These are phyloP conservation scores for Handroanthus guayacan DNA, from an alignment of 257 asterid species.

Conservation along the genomic window DNA sequence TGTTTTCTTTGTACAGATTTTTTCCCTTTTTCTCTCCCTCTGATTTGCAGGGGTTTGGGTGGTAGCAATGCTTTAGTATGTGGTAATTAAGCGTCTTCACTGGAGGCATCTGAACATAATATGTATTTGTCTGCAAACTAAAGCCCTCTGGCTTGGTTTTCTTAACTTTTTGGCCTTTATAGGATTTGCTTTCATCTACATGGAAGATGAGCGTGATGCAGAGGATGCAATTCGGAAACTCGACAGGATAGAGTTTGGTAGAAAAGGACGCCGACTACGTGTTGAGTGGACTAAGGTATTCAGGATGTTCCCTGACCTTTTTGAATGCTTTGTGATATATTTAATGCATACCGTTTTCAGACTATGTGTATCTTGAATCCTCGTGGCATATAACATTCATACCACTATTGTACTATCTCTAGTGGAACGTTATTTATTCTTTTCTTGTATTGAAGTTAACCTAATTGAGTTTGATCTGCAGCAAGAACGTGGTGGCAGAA, in stretches of 20 bases:
- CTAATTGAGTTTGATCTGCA: constrained; percentile 45
- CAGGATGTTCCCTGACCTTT: not conserved
- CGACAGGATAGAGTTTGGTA: constrained; percentile 88
- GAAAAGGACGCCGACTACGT: constrained; percentile 83
- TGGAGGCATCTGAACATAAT: constrained; percentile 46
- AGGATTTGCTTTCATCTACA: constrained; percentile 94
- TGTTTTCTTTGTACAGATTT: constrained; percentile 61
- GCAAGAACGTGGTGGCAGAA: constrained; percentile 91
- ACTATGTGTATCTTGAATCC: not conserved
- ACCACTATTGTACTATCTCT: not conserved
- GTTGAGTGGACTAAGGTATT: constrained; percentile 94
- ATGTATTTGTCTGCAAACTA: constrained; percentile 34
- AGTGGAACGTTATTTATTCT: constrained; percentile 18
- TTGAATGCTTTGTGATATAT: not conserved
- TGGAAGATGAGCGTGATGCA: constrained; percentile 98
- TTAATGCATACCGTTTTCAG: not conserved
- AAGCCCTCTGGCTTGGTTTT: constrained; percentile 37
- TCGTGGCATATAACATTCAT: not conserved
- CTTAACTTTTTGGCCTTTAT: constrained; percentile 42
- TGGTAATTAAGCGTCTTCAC: constrained; percentile 45
- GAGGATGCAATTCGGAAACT: constrained; percentile 92
- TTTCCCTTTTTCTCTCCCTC: constrained; percentile 50
- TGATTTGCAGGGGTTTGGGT: constrained; percentile 58
- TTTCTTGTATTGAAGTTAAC: constrained; percentile 10
- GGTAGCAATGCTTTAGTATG: constrained; percentile 49